Conservation (phyloP, 2,329 filamentous ascomycete genomes). For the Calcarisporium arbuscula region DNA sequence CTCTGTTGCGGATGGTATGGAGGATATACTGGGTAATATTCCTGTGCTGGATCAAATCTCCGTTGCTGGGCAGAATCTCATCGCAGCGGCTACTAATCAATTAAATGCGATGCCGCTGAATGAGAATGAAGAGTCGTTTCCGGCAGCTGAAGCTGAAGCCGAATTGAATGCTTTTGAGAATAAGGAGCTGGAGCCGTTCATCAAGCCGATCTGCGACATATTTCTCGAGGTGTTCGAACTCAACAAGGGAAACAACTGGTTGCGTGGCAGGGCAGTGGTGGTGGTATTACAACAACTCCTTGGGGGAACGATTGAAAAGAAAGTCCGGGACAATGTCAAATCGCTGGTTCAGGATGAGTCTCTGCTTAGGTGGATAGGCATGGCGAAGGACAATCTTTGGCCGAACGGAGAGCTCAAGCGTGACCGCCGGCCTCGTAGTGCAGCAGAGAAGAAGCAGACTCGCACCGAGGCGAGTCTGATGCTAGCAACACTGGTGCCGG, state of each 20-base stretch:
- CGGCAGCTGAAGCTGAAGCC: conserved; percentile 76
- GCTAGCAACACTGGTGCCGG: conserved; percentile 82
- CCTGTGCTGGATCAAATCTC: conserved; percentile 93
- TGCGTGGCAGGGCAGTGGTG: conserved; percentile 89
- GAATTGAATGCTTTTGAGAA: conserved; percentile 91
- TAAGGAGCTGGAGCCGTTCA: conserved; percentile 85
- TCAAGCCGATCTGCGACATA: conserved; percentile 96
- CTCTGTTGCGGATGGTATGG: conserved; percentile 95
- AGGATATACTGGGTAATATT: conserved; percentile 94
- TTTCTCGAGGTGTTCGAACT: conserved; percentile 95
- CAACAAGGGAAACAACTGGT: conserved; percentile 93
- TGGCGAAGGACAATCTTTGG: conserved; percentile 77
- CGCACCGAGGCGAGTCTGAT: conserved; percentile 83
- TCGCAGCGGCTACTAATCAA: conserved; percentile 66
- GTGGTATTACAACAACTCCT: conserved; percentile 94
- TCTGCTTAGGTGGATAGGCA: conserved; percentile 66
- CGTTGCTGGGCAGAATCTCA: conserved; percentile 83
- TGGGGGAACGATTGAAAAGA: conserved; percentile 91
- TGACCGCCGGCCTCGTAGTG: conserved; percentile 50
- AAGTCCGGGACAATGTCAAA: conserved; percentile 79
- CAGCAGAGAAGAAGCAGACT: conserved; percentile 70
- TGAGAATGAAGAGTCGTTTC: conserved; percentile 42
- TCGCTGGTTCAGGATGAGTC: conserved; percentile 70
- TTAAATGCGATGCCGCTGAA: conserved; percentile 50
- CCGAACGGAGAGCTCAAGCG: conserved; percentile 56